Base-by-base conservation (phyloP, 768 basidiomycete genomes). In the Kwoniella sp. region DNA sequence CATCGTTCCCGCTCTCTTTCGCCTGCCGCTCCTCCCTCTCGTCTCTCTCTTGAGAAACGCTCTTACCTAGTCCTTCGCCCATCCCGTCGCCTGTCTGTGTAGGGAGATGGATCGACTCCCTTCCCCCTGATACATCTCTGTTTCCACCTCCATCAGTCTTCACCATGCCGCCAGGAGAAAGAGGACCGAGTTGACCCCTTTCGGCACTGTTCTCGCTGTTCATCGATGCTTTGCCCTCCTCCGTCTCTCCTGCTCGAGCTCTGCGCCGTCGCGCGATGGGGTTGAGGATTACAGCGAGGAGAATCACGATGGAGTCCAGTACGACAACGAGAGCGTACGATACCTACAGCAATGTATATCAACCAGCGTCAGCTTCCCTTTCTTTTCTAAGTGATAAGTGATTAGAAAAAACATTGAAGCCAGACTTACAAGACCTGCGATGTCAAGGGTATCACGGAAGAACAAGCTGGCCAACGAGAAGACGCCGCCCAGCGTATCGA, bases 401-500 rank as follows among this genome's bases (percentile, higher is more conserved):
- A 34, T 20, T 11, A 37, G 29, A 51, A 23, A 4, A 22, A 7
- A n/a, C 3, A 30, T 2, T 25, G 20, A 30, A 26, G 23, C 8
- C 29, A 8, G 28, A 75, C 74, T 83, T 31, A 88, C 81, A 2
- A 84, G 85, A 0, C 89, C 89, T 23, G 89, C 81, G 11, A 85
- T 79, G 73, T 91, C 89, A 63, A 91, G 87, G 9, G 85, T 72
- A 4, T 79, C 77, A 68, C 87, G 86, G 82, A 90, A 90, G 34
- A 82, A 84, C n/a, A 91, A 83, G 28, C 88, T 89, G 7, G 90
- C 82, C 66, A 86, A 83, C 60, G 86, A 88, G 81, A 90, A 90
- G 1, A 91, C 78, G 4, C 86, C 88, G 30, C 90, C 91, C 9
- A 86, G 74, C 59, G 87, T 83, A 73, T 93, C 91, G 56, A 92